These are phyloP conservation scores for Brassica rapa DNA, from an alignment of 345 rosid species.

Conservation along the genomic window DNA sequence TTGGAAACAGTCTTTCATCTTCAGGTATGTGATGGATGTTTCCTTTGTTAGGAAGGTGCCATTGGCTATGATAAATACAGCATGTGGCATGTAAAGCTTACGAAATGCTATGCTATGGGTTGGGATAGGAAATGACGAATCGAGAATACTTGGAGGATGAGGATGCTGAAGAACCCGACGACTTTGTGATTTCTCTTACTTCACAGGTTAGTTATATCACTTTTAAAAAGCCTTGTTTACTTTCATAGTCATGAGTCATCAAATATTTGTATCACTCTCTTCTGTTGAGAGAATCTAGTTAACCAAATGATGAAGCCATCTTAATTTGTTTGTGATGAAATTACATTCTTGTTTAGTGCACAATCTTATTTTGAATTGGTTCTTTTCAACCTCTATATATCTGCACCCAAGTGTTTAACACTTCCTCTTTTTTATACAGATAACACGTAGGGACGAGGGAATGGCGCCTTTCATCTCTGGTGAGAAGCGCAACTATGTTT, in stretches of 20 bases:
- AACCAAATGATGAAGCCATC: slow-evolving; percentile 12
- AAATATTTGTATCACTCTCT: slow-evolving; percentile 5
- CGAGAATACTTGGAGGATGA: slow-evolving; percentile 92
- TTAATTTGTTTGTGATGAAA: background rate
- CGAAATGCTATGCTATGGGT: slow-evolving; percentile 16
- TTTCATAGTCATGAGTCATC: slow-evolving; percentile 25
- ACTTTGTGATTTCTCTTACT: slow-evolving; percentile 84
- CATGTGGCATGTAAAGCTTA: slow-evolving; percentile 32
- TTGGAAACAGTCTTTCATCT: slow-evolving; percentile 88
- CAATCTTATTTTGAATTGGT: slow-evolving; percentile 18
- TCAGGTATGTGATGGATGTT: slow-evolving; percentile 61
- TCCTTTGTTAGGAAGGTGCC: slow-evolving; percentile 1
- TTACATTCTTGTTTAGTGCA: slow-evolving; percentile 8
- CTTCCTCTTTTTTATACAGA: slow-evolving; percentile 47
- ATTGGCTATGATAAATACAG: background rate
- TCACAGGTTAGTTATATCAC: slow-evolving; percentile 64
- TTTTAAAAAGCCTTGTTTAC: slow-evolving; percentile 7
- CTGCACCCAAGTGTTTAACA: slow-evolving; percentile 1
- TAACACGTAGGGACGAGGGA: slow-evolving; percentile 93
- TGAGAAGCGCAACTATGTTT: slow-evolving; percentile 77
- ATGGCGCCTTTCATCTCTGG: slow-evolving; percentile 83
- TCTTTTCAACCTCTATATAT: slow-evolving; percentile 5
- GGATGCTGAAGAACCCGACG: slow-evolving; percentile 98
- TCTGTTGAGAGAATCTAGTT: slow-evolving; percentile 22
- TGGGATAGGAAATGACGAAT: slow-evolving; percentile 75